A percentile compares a stretch with the other conserved stretches of the same genome.
Evolutionary conservation across 1,284 basidiomycete genomes (phyloP).

Genomic region (Ustilago tritici): DNA sequence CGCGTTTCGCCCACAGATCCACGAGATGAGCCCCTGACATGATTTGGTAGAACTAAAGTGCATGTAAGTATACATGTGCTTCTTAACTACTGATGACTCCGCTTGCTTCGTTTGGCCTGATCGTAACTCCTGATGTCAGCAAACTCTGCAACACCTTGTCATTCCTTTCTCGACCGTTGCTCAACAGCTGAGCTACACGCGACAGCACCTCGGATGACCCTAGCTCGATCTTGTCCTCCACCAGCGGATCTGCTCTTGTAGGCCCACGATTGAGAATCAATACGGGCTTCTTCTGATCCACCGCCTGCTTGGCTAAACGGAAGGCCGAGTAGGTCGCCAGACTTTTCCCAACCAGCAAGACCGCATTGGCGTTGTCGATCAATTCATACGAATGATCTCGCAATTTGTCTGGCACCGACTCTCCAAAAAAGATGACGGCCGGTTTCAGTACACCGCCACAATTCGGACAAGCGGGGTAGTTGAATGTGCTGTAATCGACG

Average conservation of each 20-base stretch:
- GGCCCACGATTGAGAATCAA: constrained; percentile 67
- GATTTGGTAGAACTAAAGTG: background rate
- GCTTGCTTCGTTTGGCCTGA: constrained; percentile 31
- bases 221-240: constrained; percentile 60
- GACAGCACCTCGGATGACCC: constrained; percentile 60
- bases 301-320: constrained; percentile 62
- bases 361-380: constrained; percentile 49
- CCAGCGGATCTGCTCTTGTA: constrained; percentile 61
- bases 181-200: constrained; percentile 30
- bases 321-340: constrained; percentile 69
- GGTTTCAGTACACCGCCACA: constrained; percentile 69
- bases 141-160: constrained; percentile 52
- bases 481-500: constrained; percentile 66
- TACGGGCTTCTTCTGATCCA: constrained; percentile 52
- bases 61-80: background rate
- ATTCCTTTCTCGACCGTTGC: constrained; percentile 36
- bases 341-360: constrained; percentile 65
- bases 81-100: constrained; percentile 43
- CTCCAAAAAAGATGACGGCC: constrained; percentile 68
- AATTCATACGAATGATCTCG: constrained; percentile 49
- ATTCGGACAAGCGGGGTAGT: constrained; percentile 64
- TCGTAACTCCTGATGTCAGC: constrained; percentile 45
- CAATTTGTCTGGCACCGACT: constrained; percentile 60
- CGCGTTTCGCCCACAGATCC: no score
- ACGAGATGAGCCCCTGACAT: no score